phyloP scores from a whole-genome alignment of 2,329 filamentous ascomycete genomes.

The Cladosporium sp. region DNA sequence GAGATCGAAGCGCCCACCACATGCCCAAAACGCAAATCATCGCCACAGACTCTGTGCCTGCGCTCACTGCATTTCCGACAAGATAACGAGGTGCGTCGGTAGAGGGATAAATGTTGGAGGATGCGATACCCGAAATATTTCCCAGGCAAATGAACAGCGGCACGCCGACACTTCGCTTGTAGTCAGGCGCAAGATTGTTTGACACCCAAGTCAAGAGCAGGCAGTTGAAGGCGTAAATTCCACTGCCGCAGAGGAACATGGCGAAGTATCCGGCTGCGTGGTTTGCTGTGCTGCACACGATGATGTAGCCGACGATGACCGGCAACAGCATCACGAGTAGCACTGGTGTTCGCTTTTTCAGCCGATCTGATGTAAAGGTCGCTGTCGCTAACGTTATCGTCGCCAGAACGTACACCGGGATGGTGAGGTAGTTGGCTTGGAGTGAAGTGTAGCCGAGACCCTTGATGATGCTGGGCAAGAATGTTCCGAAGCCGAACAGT shows the following conservation, averaged over 20 bases:
- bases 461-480: constrained; percentile 44
- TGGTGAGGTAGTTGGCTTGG: constrained; percentile 48
- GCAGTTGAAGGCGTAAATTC: constrained; percentile 56
- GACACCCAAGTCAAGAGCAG: constrained; percentile 61
- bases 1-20: constrained; percentile 30
- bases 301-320: constrained; percentile 39
- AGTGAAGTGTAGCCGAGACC: constrained; percentile 46
- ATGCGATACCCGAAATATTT: constrained; percentile 38
- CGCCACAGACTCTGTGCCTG: constrained; percentile 33
- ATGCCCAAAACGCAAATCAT: constrained; percentile 26
- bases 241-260: constrained; percentile 33
- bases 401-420: constrained; percentile 46
- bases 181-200: constrained; percentile 59
- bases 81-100: constrained; percentile 17
- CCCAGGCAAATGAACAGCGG: constrained; percentile 59
- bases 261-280: constrained; percentile 34
- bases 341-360: constrained; percentile 34
- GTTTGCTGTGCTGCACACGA: constrained; percentile 36
- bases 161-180: constrained; percentile 59
- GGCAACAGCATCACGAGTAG: constrained; percentile 34
- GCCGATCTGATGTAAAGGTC: constrained; percentile 33
- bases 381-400: constrained; percentile 28
- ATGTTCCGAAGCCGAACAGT: constrained; percentile 28
- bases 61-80: constrained; percentile 18
- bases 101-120: constrained; percentile 23